Evolutionary conservation across 2,329 filamentous ascomycete species (phyloP), one percentile per base, ranked within the genome.

Genomic region (Grosmannia clavigera): DNA sequence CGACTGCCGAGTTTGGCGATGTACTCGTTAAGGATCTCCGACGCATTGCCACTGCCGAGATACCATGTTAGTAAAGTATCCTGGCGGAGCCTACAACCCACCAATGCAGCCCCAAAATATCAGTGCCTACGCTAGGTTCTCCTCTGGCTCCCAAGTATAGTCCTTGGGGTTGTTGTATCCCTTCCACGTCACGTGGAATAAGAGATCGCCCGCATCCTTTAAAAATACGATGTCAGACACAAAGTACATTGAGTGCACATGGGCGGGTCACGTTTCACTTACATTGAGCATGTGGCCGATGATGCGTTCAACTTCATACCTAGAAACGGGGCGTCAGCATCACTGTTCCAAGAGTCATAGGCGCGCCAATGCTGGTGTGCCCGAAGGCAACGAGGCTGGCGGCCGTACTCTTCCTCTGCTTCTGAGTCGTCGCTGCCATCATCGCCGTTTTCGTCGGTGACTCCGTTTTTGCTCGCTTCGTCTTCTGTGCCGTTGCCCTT

Each of bases 131-230:
- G 65, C 72, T 62, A 90, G 74, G 65, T 91, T 92, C 12, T 83
- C 82, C 66, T 89, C 85, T 0, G 87, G 85, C 69, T 94, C 89
- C 88, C 88, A 92, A 0, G 89, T 94, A 67, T 82, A 73, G 65
- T 94, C 89, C 0, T 75, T 70, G 63, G 84, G 83, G 63, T 84
- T 81, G 0, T 88, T 82, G 63, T 86, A 94, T 3, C 88, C 88
- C 64, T 88, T 82, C 89, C 89, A 94, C 67, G 92, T 91, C 43
- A 94, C 87, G 58, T 86, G 78, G 67, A 87, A 91, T 55, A 78
- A 77, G 0, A 84, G 67, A 5, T 70, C 69, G 25, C 80, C 58
- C 19, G 55, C 81, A 74, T 82, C 61, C 10, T 51, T 11, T 16
- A 3, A 40, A 14, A 40, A 40, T 14, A 63, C 19, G 58, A 2